A percentile compares a stretch with the other conserved stretches of the same genome.
These are phyloP conservation scores for Phytophthora pluvialis DNA, from an alignment of 352 stramenopile species.

Conservation along the genomic window DNA sequence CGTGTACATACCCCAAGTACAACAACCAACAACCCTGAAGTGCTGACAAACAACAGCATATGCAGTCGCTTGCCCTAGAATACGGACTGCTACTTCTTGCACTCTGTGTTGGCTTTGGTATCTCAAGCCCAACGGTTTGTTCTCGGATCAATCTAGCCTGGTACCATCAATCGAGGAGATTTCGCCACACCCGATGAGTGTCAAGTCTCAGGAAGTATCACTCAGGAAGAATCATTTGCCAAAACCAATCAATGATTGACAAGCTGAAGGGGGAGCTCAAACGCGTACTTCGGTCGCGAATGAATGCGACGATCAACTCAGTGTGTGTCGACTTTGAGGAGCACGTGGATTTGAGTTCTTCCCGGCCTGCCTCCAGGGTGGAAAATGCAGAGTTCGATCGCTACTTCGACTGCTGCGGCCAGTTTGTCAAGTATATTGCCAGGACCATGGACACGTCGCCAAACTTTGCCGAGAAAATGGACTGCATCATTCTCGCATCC, in stretches of 20 bases:
- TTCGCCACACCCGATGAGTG: background rate
- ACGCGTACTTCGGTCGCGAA: background rate
- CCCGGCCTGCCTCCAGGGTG: background rate
- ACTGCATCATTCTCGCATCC: constrained; percentile 15
- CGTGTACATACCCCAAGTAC: too few relatives aligned
- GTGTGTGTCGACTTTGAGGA: constrained; percentile 11
- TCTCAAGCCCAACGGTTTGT: background rate
- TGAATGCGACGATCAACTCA: constrained; percentile 11
- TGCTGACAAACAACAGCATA: too few relatives aligned
- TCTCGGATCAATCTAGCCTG: background rate
- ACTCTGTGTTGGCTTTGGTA: too few relatives aligned
- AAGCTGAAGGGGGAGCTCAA: constrained; percentile 12
- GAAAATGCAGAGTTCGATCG: constrained; percentile 1
- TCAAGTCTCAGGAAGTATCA: too few relatives aligned
- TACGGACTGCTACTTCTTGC: too few relatives aligned
- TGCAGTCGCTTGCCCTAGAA: too few relatives aligned
- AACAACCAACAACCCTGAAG: too few relatives aligned
- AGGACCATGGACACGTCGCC: constrained; percentile 20
- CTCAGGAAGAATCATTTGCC: background rate
- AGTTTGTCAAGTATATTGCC: constrained; percentile 13
- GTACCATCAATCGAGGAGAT: background rate
- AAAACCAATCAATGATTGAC: constrained; percentile 5
- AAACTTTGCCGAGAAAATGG: constrained; percentile 20
- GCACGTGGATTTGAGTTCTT: background rate
- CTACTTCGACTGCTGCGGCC: constrained; percentile 13